A percentile compares a stretch with the other conserved stretches of the same genome.
Evolutionary conservation across 2,329 filamentous ascomycete species (phyloP).

Genomic region (Aspergillus sp.): DNA sequence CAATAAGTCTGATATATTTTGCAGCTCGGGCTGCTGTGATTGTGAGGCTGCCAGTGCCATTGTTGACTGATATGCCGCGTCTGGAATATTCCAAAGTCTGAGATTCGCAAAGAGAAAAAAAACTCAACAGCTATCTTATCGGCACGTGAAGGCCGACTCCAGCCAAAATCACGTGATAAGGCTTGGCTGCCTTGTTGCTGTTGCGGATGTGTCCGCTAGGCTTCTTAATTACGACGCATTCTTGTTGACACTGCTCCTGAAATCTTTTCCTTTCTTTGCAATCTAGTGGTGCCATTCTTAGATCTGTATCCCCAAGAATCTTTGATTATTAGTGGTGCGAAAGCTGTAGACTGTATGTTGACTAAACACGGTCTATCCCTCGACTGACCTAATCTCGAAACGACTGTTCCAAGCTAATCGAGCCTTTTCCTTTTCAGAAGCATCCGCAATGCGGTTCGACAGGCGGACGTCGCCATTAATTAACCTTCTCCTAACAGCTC

Average conservation of each 20-base stretch:
- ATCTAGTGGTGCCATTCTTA: neutral
- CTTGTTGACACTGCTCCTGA: neutral
- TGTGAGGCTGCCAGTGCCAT: constrained; percentile 28
- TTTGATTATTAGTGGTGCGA: constrained; percentile 11
- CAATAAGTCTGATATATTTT: constrained; percentile 31
- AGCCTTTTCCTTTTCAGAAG: constrained; percentile 14
- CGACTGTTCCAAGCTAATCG: constrained; percentile 18
- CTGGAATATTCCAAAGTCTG: constrained; percentile 2
- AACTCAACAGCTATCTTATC: constrained; percentile 23
- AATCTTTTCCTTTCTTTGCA: neutral
- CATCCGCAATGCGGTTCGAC: constrained; percentile 37
- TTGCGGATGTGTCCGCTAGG: constrained; percentile 2
- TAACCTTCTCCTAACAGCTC: constrained; percentile 30
- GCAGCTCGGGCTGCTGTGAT: constrained; percentile 21
- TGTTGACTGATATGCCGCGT: constrained; percentile 6
- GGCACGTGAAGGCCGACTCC: constrained; percentile 16
- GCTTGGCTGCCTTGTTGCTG: neutral
- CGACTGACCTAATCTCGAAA: constrained; percentile 10
- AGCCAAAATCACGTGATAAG: neutral
- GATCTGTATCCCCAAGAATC: constrained; percentile 10
- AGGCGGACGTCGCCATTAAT: constrained; percentile 30
- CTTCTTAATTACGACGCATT: neutral
- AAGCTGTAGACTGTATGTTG: constrained; percentile 22
- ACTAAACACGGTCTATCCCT: constrained; percentile 8
- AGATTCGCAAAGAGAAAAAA: constrained; percentile 16